These are phyloP conservation scores for Pestalotiopsis sp. DNA, from an alignment of 2,329 filamentous ascomycete species.

Conservation along the genomic window DNA sequence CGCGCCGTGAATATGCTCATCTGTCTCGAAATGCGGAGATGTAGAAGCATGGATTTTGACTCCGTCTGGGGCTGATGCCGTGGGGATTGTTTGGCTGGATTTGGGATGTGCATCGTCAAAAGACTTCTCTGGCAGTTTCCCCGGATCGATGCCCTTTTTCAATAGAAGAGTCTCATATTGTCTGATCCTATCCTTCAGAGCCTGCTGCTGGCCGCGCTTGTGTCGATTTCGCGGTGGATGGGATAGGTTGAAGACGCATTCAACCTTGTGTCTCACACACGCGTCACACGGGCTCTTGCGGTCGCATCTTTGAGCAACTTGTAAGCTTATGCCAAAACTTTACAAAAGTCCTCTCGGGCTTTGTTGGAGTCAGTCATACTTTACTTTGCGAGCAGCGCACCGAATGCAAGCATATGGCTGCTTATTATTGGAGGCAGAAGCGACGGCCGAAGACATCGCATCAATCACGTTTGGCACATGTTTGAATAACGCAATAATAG, in stretches of 20 bases:
- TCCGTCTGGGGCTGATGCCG: neutral
- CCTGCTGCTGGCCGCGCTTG: constrained; percentile 14
- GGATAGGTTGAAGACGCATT: constrained; percentile 25
- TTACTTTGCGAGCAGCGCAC: constrained; percentile 34
- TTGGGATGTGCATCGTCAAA: neutral
- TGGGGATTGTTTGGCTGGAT: neutral
- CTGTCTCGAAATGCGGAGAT: neutral
- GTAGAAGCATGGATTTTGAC: neutral
- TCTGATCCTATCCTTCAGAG: constrained; percentile 21
- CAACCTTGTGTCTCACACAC: constrained; percentile 27
- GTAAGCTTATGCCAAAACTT: too few relatives aligned
- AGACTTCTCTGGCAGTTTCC: constrained; percentile 11
- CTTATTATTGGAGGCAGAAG: neutral
- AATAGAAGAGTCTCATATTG: constrained; percentile 26
- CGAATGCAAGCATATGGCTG: constrained; percentile 19
- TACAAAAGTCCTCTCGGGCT: too few relatives aligned
- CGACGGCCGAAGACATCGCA: neutral
- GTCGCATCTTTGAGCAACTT: constrained; percentile 30
- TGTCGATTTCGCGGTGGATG: constrained; percentile 19
- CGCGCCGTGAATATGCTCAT: constrained; percentile 15
- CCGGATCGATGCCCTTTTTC: constrained; percentile 22
- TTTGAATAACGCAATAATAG: neutral
- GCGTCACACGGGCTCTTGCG: constrained; percentile 35
- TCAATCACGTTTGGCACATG: neutral
- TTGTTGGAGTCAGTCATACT: constrained; percentile 12